Evolutionary conservation across 164 flowering plant genomes (phyloP), one percentile per base, ranked within the genome.

Genomic region (Stephania japonica): DNA sequence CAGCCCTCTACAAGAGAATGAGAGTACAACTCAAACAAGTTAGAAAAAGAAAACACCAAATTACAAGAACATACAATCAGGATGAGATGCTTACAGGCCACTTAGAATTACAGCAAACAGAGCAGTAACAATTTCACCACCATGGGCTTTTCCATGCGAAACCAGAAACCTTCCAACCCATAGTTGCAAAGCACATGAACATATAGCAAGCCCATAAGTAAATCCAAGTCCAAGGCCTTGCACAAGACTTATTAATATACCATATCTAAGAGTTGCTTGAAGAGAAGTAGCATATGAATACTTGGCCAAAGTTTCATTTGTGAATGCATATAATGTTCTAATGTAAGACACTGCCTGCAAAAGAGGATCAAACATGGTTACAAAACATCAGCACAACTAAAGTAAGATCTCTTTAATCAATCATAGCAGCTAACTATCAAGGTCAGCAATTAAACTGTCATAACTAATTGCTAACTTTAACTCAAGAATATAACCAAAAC

Each of bases 211-310:
- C 49, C 99, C 99, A 85, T 95, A 95, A n/a, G 99, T 95, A 80
- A 95, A 95, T 75, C 99, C 99, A 82, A 95, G 98, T 14, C 99
- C 99, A 85, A 95, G 97, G 25, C 99, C 99, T 90, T 95, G 99
- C 76, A 95, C 99, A 74, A 95, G 97, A 81, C 99, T 93, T 75
- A 95, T 95, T 83, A 91, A 71, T 82, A 95, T 93, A 63, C 99
- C 99, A 82, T 91, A 93, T 87, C 98, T 87, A 63, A 95, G 77
- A 14, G 99, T 93, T 68, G 98, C 98, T 88, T 95, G 98, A 41
- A 95, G 90, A 24, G 99, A 93, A 74, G 96, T 90, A 49, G 99
- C 99, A 83, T 91, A 95, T 62, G 99, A 95, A 85, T 95, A 95
- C 72, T 95, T 95, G 62, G 98, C 99, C 78, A 95, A 77, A 68